A percentile compares a stretch with the other conserved stretches of the same genome.
Conservation (phyloP, 2,329 filamentous ascomycete genomes). For the Stagonosporopsis chrysanthemi region DNA sequence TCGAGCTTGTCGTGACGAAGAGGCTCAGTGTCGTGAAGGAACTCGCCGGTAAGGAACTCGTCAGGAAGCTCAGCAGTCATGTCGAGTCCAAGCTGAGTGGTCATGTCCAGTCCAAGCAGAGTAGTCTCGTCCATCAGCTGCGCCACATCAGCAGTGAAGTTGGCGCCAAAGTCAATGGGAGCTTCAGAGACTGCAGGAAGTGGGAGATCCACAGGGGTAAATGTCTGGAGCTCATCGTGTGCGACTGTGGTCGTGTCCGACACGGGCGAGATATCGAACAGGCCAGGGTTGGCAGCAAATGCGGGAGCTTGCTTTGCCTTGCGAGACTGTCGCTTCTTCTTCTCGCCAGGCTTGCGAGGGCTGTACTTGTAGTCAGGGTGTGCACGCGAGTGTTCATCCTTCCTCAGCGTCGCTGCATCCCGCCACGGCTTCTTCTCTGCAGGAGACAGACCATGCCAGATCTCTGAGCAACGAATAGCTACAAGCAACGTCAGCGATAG, state of each 20-base stretch:
- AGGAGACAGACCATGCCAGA: constrained; percentile 26
- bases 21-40: constrained; percentile 20
- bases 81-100: too few species aligned
- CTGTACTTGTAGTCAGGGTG: constrained; percentile 39
- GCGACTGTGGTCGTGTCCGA: constrained; percentile 3
- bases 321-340: constrained; percentile 39
- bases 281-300: constrained; percentile 10
- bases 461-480: constrained; percentile 30
- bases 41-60: too few species aligned
- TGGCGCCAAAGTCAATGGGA: constrained; percentile 4
- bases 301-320: constrained; percentile 28
- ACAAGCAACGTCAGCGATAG: constrained; percentile 10
- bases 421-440: constrained; percentile 28
- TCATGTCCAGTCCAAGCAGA: constrained; percentile 2
- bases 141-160: constrained; percentile 10
- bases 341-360: constrained; percentile 37
- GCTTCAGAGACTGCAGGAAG: neutral
- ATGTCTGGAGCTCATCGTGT: neutral
- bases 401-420: constrained; percentile 25
- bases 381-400: constrained; percentile 29
- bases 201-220: neutral
- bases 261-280: constrained; percentile 17
- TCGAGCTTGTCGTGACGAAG: constrained; percentile 25
- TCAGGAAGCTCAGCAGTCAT: too few species aligned
- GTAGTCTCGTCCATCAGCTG: constrained; percentile 9